Conservation (phyloP, 768 basidiomycete genomes). For the Chalciporus chontae region DNA sequence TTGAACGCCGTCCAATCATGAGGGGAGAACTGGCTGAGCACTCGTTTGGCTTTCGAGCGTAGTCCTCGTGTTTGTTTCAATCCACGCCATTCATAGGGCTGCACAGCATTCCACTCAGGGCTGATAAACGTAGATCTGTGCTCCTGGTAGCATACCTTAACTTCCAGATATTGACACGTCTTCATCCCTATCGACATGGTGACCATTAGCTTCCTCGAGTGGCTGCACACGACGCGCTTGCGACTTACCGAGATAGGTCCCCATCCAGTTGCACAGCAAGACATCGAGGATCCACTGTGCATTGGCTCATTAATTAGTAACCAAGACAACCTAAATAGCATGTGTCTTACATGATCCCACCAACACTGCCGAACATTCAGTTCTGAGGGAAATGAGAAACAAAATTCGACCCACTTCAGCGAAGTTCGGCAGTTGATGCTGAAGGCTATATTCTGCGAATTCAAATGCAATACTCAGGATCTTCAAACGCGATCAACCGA, state of each 20-base stretch:
- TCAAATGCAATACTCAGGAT: constrained; percentile 87
- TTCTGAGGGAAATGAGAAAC: constrained; percentile 16
- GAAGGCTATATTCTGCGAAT: constrained; percentile 82
- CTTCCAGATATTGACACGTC: constrained; percentile 82
- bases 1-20: constrained; percentile 87
- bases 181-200: constrained; percentile 62
- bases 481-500: constrained; percentile 35
- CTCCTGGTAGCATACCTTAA: constrained; percentile 52
- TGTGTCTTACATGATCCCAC: constrained; percentile 81
- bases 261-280: constrained; percentile 83
- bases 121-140: background rate
- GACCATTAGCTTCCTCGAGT: constrained; percentile 12
- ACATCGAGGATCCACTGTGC: constrained; percentile 83
- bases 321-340: constrained; percentile 1
- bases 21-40: constrained; percentile 81
- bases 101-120: constrained; percentile 4
- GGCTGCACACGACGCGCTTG: constrained; percentile 5
- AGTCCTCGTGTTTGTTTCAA: constrained; percentile 74
- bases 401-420: constrained; percentile 57
- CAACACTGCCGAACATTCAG: constrained; percentile 56
- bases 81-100: constrained; percentile 88
- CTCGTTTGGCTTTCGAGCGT: constrained; percentile 74
- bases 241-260: constrained; percentile 69
- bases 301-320: constrained; percentile 18
- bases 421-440: constrained; percentile 87